phyloP scores from a whole-genome alignment of 2,329 filamentous ascomycete species.

The Penicillium frequentans region DNA sequence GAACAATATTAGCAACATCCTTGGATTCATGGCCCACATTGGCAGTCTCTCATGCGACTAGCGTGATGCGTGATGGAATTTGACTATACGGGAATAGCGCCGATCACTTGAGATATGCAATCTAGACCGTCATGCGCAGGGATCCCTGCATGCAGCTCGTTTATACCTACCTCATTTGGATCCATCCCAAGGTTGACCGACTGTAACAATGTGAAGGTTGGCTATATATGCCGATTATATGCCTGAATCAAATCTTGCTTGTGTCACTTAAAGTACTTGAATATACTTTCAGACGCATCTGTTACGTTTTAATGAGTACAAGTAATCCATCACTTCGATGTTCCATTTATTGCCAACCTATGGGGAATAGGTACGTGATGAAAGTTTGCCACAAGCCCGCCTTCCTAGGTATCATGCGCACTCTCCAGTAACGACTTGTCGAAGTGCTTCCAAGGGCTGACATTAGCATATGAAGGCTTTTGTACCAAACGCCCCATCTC shows the following conservation, averaged over 20 bases:
- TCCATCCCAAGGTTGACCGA: too few relatives aligned
- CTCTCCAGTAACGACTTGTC: neutral
- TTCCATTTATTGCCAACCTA: neutral
- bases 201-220: too few relatives aligned
- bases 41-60: neutral
- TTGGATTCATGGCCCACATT: too few relatives aligned
- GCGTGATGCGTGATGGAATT: neutral
- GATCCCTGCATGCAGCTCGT: too few relatives aligned
- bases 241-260: neutral
- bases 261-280: neutral
- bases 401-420: neutral
- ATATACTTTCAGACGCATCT: neutral
- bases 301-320: neutral
- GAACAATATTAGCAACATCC: too few relatives aligned
- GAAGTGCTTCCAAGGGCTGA: neutral
- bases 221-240: neutral
- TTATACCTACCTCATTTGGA: too few relatives aligned
- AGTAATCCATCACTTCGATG: neutral
- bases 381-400: neutral
- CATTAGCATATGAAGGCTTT: neutral
- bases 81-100: neutral
- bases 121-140: neutral
- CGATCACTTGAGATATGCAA: neutral
- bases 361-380: neutral
- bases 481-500: neutral